phyloP scores from a whole-genome alignment of 208 protist genomes.

The Trypanosoma boissoni region DNA sequence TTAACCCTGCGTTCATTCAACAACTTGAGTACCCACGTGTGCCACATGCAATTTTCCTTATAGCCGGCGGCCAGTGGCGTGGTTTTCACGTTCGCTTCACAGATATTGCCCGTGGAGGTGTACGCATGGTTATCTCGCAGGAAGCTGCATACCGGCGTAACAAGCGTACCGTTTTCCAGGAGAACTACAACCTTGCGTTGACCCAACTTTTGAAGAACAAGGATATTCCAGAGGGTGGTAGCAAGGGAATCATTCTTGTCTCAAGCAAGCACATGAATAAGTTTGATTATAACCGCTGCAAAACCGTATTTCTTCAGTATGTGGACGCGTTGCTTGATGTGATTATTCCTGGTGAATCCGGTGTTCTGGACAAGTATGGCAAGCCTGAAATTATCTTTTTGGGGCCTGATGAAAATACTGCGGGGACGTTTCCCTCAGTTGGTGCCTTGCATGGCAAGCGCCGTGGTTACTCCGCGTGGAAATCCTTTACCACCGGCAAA shows the following conservation, averaged over 20 bases:
- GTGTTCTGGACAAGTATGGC: conserved; percentile 80
- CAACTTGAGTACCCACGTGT: conserved; percentile 74
- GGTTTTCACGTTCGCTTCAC: conserved; percentile 97
- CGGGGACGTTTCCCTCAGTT: conserved; percentile 76
- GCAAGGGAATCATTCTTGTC: conserved; percentile 94
- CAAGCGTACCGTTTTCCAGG: conserved; percentile 91
- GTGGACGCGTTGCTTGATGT: conserved; percentile 92
- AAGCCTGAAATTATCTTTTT: conserved; percentile 94
- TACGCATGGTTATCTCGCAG: conserved; percentile 95
- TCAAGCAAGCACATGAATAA: conserved; percentile 69
- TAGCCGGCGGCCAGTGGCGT: conserved; percentile 92
- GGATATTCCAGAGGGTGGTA: conserved; percentile 96
- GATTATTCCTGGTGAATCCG: conserved; percentile 74
- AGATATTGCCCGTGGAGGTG: conserved; percentile 94
- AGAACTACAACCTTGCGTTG: conserved; percentile 96
- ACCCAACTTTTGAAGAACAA: conserved; percentile 97
- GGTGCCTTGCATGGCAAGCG: conserved; percentile 80
- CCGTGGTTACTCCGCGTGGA: conserved; percentile 90
- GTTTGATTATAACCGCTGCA: conserved; percentile 63
- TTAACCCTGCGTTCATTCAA: conserved; percentile 79
- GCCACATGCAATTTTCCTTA: conserved; percentile 92
- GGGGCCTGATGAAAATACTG: conserved; percentile 95
- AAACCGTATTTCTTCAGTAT: conserved; percentile 93
- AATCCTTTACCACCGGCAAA: conserved; percentile 97
- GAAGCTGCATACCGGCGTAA: conserved; percentile 85